phyloP scores from a whole-genome alignment of 352 stramenopile genomes.

The Phytophthora megakarya region DNA sequence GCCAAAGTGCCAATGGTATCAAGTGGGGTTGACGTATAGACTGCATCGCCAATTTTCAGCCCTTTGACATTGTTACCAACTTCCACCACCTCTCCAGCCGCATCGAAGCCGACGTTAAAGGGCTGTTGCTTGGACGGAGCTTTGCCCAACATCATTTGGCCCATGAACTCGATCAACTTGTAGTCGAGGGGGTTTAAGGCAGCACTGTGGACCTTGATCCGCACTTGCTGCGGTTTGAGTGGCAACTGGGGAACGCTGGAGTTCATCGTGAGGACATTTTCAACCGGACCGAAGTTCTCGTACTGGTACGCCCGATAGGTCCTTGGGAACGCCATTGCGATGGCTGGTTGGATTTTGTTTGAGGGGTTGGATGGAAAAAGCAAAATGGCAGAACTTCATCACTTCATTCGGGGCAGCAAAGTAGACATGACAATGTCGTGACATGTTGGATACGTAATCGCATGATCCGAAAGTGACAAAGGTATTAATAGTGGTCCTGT shows the following conservation, averaged over 20 bases:
- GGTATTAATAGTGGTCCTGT: no score
- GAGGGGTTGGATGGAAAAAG: conserved; percentile 2
- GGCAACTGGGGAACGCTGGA: conserved; percentile 15
- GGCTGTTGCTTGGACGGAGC: conserved; percentile 30
- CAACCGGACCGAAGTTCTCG: conserved; percentile 16
- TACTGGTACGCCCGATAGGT: conserved; percentile 35
- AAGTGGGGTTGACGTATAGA: conserved; percentile 27
- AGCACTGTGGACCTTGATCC: conserved; percentile 27
- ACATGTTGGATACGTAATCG: no score
- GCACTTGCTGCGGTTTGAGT: conserved; percentile 23
- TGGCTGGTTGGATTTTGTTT: not conserved
- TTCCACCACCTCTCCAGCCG: conserved; percentile 31
- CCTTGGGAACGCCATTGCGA: not conserved
- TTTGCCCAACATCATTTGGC: conserved; percentile 9
- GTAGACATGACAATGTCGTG: no score
- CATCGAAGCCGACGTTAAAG: conserved; percentile 45
- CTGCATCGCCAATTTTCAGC: conserved; percentile 35
- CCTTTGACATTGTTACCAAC: conserved; percentile 24
- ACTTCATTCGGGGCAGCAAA: no score
- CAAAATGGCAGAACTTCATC: not conserved
- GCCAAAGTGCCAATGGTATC: conserved; percentile 23
- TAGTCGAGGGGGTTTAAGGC: conserved; percentile 41
- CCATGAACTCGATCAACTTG: conserved; percentile 35
- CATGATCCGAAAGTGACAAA: no score
- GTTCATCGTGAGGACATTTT: conserved; percentile 24